Evolutionary conservation across 371 early-diverging fungal genomes (phyloP), one percentile per base, ranked within the genome.

Genomic region (Mucor irregularis): DNA sequence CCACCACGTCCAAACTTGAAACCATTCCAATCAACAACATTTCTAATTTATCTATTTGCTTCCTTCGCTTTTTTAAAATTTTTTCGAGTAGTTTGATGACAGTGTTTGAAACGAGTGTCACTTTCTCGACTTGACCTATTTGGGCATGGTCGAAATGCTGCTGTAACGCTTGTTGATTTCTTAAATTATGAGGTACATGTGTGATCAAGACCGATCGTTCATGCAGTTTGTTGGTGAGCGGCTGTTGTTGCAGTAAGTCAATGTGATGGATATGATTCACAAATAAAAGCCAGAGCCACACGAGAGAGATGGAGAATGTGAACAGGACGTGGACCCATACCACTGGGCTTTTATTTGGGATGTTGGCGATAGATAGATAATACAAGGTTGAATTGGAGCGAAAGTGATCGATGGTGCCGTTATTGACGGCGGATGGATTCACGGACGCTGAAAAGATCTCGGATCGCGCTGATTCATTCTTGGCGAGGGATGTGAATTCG

Each of bases 261-360:
- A 73, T 62, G 29, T 76, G 78, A 30, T 78, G 78, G 39, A 71
- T 61, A 33, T 78, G 73, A 39, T 81, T 80, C 0, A 63, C 73
- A 44, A 78, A 80, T 22, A 81, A 46, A 0, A 83, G 61, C 75
- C 76, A 81, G 6, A 83, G 61, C 76, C 77, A 76, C 7, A 56
- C 38, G 3, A 76, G 19, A 3, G 77, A 65, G 0, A 78, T 58
- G 31, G 65, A 31, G 34, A 62, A 78, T 0, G 54, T 58, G 21
- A 81, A 69, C 8, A 73, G 38, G 2, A 68, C 65, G 46, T 83
- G 84, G 1, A 73, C 69, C 74, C 77, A 81, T 0, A 80, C 52
- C 4, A 72, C 53, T n/a, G 53, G 50, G 9, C 60, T 35, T 13
- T 57, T 28, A 38, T 61, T 47, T 11, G 69, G 65, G 22, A 83